phyloP scores from a whole-genome alignment of 805 yeast genomes.

The Brettanomyces nanus region DNA sequence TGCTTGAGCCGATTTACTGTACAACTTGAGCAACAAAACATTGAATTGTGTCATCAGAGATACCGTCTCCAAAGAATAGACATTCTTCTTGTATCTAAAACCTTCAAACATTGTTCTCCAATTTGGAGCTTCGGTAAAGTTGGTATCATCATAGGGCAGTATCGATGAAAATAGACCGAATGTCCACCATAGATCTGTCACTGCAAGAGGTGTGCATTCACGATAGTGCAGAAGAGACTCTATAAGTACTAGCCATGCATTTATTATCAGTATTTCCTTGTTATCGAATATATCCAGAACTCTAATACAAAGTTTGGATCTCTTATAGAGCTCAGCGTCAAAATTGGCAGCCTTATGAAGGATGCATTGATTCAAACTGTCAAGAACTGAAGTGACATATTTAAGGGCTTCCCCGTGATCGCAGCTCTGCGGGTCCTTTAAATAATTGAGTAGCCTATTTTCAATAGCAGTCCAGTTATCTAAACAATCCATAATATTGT shows the following conservation, averaged over 20 bases:
- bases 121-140: not conserved
- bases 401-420: not conserved
- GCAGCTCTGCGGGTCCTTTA: not conserved
- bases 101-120: slow-evolving; percentile 1
- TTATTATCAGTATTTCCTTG: not conserved
- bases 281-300: not conserved
- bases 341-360: not conserved
- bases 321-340: not conserved
- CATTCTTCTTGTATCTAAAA: not conserved
- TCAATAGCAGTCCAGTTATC: not conserved
- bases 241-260: not conserved
- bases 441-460: not conserved
- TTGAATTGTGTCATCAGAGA: not conserved
- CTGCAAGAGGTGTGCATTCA: not conserved
- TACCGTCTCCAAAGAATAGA: not conserved
- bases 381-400: not conserved
- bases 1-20: not conserved
- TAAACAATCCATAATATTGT: not conserved
- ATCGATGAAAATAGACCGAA: not conserved
- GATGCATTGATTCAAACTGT: not conserved
- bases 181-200: not conserved
- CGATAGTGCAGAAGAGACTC: not conserved
- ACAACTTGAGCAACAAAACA: not conserved
- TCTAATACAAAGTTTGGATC: not conserved
- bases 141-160: not conserved